Evolutionary conservation across 805 yeast genomes (phyloP), one percentile per base, ranked within the genome.

Genomic region (Suhomyces sp.): DNA sequence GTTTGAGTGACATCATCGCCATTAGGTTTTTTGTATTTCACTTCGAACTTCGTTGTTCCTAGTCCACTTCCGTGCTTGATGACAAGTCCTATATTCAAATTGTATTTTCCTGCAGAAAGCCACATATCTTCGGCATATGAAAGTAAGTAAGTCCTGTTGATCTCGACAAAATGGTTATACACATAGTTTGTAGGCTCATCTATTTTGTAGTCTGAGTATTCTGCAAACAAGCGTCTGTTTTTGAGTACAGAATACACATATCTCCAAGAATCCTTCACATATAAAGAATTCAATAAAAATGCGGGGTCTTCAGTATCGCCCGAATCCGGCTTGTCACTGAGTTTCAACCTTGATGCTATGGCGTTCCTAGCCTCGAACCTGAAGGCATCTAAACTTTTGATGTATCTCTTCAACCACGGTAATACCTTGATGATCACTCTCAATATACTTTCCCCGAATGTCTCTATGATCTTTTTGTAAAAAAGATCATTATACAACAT

Each of bases 41-140:
- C 68, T 56, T 75, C 80, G 56, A 83, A 83, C 57, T 76, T 75
- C 15, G 84, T 80, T 13, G 86, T 82, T 2, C 86, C 86, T 24
- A 84, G 63, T 0, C 87, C 87, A 48, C 72, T 68, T 1, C 80
- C 81, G 53, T 78, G 76, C 48, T 79, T 78, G n/a, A 81, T 67
- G 6, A 80, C 78, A 22, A 81, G 60, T 0, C 83, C 85, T 47
- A 80, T 73, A 43, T 80, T 75, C 25, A 81, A 60, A 55, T 80
- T 80, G 60, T 81, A 81, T 12, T 62, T 60, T 3, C 82, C 85
- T 0, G 80, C 78, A 1, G 80, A 64, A 19, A 81, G 60, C 72
- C 79, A 74, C 6, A 80, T 60, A 1, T 67, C 61, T 53, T 80
- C 80, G 12, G 67, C 57, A 53, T 76, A 79, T 17, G 80, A 77